Percentiles rank a stretch among this genome's conserved stretches.
These are phyloP conservation scores for Aspergillus piperis DNA, from an alignment of 2,329 filamentous ascomycete species.

Conservation along the genomic window DNA sequence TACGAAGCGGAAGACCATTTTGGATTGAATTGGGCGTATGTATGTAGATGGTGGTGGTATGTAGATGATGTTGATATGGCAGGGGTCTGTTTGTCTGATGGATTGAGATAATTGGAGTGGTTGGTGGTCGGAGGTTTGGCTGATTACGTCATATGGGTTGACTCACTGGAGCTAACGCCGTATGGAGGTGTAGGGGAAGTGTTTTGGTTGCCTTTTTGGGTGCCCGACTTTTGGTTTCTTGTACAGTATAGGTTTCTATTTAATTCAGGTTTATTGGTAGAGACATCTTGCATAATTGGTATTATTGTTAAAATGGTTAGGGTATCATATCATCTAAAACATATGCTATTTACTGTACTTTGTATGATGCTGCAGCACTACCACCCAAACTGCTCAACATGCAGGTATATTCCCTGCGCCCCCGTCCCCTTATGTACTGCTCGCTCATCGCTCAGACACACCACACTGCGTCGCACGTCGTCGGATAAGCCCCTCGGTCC, in stretches of 20 bases:
- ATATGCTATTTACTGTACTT: not conserved
- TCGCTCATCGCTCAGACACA: conserved; percentile 62
- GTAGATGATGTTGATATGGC: not conserved
- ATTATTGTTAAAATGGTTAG: no score
- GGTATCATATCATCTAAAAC: not conserved
- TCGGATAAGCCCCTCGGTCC: conserved; percentile 58
- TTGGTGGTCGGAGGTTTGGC: not conserved
- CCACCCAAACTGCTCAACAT: conserved; percentile 60
- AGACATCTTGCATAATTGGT: not conserved
- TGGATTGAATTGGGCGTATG: conserved; percentile 5
- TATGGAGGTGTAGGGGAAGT: no score
- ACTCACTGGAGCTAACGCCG: not conserved
- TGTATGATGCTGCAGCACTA: conserved; percentile 7
- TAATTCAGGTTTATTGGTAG: no score
- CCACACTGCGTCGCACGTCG: conserved; percentile 58
- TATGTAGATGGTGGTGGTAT: not conserved
- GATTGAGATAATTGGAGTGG: not conserved
- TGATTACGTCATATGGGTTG: conserved; percentile 18
- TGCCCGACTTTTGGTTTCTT: not conserved
- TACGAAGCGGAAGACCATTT: conserved; percentile 30
- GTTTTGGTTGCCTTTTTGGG: not conserved
- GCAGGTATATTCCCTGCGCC: conserved; percentile 64
- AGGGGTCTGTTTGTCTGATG: not conserved
- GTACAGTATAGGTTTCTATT: no score
- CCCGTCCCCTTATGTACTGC: conserved; percentile 68